Evolutionary conservation across 805 yeast species (phyloP), one percentile per base, ranked within the genome.

Genomic region (Candida coleopterorum): DNA sequence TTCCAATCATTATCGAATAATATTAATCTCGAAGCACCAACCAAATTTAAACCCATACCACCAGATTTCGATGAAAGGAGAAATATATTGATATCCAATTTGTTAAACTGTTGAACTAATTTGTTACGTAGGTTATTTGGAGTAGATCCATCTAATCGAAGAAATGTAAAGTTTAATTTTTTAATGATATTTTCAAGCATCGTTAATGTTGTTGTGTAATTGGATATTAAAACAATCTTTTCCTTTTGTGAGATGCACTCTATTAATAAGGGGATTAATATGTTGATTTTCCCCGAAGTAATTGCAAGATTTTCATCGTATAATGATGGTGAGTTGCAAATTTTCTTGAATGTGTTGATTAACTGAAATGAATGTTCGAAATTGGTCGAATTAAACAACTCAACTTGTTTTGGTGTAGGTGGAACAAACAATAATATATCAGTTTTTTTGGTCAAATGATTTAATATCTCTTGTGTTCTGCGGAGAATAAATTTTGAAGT

Each of bases 1-100:
- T 93, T 93, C 98, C 98, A 93, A 52, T 93, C 97, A 45, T 93
- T 86, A 54, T 93, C 98, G 52, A 85, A 83, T 16, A 93, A 61
- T 4, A 93, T 71, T 27, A 93, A 61, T 18, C 97, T 62, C 0
- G 95, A 85, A 0, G 95, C 98, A 0, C 97, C 98, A 23, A 85
- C 74, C 23, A 93, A 64, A 51, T 93, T 93, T 28, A 93, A 65
- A 0, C 98, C 98, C 41, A 84, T 80, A 0, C 98, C 98, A 3
- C 98, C 98, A 4, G 95, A 80, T 55, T 88, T 86, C 0, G 96
- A 83, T 3, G 96, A 85, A 9, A 93, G 58, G 9, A 93, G 59
- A 46, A 93, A 87, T 0, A 81, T 81, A 24, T 56, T 51, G 4
- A 66, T 56, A 23, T 55, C 55, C 2, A 66, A 52, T 15, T 56